A percentile compares a stretch with the other conserved stretches of the same genome.
These are phyloP conservation scores for Agastache rugosa DNA, from an alignment of 257 asterid species.

Conservation along the genomic window DNA sequence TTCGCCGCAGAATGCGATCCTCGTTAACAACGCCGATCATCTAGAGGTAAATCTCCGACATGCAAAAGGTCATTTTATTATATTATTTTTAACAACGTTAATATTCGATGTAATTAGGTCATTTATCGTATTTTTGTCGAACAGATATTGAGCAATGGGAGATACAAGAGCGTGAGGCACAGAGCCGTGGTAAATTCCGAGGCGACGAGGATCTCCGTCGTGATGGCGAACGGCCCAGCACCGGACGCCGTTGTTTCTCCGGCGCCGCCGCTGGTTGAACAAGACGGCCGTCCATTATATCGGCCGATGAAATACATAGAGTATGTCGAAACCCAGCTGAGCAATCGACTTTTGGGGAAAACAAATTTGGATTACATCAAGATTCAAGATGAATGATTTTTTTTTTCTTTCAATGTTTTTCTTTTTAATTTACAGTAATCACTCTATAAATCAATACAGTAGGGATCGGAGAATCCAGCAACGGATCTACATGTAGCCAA, in stretches of 20 bases:
- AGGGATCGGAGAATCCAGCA: too few species aligned
- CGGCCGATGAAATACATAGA: slow-evolving; percentile 54
- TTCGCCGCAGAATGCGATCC: background rate
- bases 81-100: too few species aligned
- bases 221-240: slow-evolving; percentile 21
- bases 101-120: too few species aligned
- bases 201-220: slow-evolving; percentile 50
- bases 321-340: slow-evolving; percentile 48
- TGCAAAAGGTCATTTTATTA: too few species aligned
- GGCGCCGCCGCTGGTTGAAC: slow-evolving; percentile 4
- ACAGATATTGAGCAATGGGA: slow-evolving; percentile 48
- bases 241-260: background rate
- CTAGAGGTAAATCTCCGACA: slow-evolving; percentile 40
- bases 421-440: too few species aligned
- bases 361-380: slow-evolving; percentile 46
- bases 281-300: slow-evolving; percentile 41
- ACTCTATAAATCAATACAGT: too few species aligned
- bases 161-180: slow-evolving; percentile 49
- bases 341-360: slow-evolving; percentile 49
- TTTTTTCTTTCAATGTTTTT: too few species aligned
- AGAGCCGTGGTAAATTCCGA: slow-evolving; percentile 46
- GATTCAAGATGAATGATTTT: background rate
- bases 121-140: too few species aligned
- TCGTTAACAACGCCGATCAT: slow-evolving; percentile 45
- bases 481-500: too few species aligned